Evolutionary conservation across 129 eudicot genomes (phyloP).

Genomic region (Helianthus annuus): DNA sequence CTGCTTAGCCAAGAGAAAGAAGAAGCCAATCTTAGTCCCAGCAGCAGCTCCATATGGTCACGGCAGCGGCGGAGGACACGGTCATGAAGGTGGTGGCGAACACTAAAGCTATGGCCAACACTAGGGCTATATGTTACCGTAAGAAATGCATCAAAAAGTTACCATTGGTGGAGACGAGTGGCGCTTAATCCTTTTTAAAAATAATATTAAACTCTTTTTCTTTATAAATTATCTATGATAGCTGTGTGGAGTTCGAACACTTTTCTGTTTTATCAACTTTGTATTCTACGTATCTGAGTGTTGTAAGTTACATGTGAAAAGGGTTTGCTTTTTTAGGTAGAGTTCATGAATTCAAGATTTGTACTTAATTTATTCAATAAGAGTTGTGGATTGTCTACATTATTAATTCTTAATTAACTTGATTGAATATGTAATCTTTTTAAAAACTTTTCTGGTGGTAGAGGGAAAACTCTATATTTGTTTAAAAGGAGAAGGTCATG

Average conservation of each 20-base stretch:
- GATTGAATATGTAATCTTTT: no score
- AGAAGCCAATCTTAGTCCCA: constrained; percentile 55
- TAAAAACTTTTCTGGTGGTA: no score
- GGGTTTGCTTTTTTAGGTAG: constrained; percentile 22
- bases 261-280: constrained; percentile 24
- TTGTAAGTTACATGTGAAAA: constrained; percentile 24
- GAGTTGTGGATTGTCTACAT: constrained; percentile 28
- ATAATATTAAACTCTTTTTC: constrained; percentile 15
- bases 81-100: constrained; percentile 30
- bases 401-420: background rate
- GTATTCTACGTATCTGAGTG: constrained; percentile 20
- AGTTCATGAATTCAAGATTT: constrained; percentile 27
- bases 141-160: background rate
- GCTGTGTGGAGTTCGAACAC: constrained; percentile 23
- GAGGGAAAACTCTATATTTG: no score
- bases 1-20: constrained; percentile 67
- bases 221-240: background rate
- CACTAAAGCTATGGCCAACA: constrained; percentile 33
- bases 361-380: constrained; percentile 35
- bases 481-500: no score
- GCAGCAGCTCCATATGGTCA: constrained; percentile 44
- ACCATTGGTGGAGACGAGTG: constrained; percentile 3
- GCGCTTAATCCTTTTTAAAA: background rate
- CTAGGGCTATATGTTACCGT: constrained; percentile 12
- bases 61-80: constrained; percentile 24